These are phyloP conservation scores for Monosporascus cannonballus DNA, from an alignment of 2,329 filamentous ascomycete species.

Conservation along the genomic window DNA sequence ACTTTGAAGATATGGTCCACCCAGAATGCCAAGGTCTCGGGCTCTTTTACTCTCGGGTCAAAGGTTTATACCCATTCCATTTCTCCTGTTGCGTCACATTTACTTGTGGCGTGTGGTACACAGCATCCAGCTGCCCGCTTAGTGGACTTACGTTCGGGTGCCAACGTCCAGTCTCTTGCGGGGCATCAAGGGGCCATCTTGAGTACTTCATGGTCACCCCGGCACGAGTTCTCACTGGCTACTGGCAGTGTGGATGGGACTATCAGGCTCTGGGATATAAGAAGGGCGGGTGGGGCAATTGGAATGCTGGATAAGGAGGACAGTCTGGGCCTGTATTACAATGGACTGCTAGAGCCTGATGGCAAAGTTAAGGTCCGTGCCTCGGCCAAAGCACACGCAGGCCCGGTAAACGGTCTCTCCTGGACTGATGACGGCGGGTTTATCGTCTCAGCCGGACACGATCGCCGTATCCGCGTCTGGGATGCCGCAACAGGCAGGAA, in stretches of 20 bases:
- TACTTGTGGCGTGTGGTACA: constrained; percentile 83
- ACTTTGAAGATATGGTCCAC: constrained; percentile 71
- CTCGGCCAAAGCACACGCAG: constrained; percentile 64
- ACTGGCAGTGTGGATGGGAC: constrained; percentile 82
- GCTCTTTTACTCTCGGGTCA: constrained; percentile 61
- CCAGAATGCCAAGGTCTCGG: constrained; percentile 52
- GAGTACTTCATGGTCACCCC: constrained; percentile 75
- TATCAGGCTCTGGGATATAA: constrained; percentile 80
- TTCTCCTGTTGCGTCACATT: constrained; percentile 64
- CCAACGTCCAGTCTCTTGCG: constrained; percentile 64
- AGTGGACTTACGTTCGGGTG: constrained; percentile 78
- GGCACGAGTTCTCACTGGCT: constrained; percentile 70
- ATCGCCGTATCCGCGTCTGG: constrained; percentile 83
- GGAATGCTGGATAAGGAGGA: constrained; percentile 82
- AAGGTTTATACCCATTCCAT: constrained; percentile 73
- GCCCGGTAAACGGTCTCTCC: constrained; percentile 74
- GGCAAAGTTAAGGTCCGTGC: constrained; percentile 30
- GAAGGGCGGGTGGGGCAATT: constrained; percentile 69
- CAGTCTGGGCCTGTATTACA: constrained; percentile 57
- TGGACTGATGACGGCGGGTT: constrained; percentile 78
- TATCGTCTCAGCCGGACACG: constrained; percentile 76
- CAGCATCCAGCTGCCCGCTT: constrained; percentile 80
- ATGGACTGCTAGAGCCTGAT: constrained; percentile 28
- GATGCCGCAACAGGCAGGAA: constrained; percentile 75
- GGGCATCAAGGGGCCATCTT: constrained; percentile 64